Base-by-base conservation (phyloP, 345 rosid genomes). In the Arabidopsis suecica region DNA sequence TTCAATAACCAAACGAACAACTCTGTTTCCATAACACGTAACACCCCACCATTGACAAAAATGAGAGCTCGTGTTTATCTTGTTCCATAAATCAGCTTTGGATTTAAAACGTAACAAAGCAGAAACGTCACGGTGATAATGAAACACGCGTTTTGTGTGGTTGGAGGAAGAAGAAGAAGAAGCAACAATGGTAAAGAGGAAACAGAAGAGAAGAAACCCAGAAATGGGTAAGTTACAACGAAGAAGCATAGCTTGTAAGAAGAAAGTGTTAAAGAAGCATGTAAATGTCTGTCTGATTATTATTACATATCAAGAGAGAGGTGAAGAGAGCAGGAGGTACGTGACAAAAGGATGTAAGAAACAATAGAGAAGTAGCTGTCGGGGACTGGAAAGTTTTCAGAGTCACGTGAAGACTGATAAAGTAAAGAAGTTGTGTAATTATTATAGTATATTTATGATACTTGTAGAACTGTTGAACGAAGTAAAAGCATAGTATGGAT, bases 41-140 rank as follows among this genome's bases (percentile, higher is more conserved):
- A 91, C 93, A 22, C 97, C 96, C 74, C 56, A 82, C 98, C 97
- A 93, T 20, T 80, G 78, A 71, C 98, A 93, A 68, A 81, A 83
- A 8, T 12, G 61, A 41, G 71, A 63, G 74, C 82, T 79, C 16
- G 66, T 71, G 72, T 82, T 82, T 10, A 91, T 85, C 37, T 45
- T 74, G 71, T 72, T 67, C 72, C 79, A 76, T 38, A 82, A 56
- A 81, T 94, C 98, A 2, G 94, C 97, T 74, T 82, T 86, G 33
- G 88, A 83, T 66, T 86, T 89, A 76, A 94, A 91, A 28, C 82
- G 84, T n/a, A 93, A 80, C 47, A 93, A 85, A 22, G 89, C 82
- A 1, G 78, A 48, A 23, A 92, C 93, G 69, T 91, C 97, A 9
- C 76, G 82, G 9, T 84, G 80, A n/a, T 84, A 82, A 22, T n/a